These are phyloP conservation scores for Mortierella sp. DNA, from an alignment of 371 early-diverging fungal species.

Conservation along the genomic window DNA sequence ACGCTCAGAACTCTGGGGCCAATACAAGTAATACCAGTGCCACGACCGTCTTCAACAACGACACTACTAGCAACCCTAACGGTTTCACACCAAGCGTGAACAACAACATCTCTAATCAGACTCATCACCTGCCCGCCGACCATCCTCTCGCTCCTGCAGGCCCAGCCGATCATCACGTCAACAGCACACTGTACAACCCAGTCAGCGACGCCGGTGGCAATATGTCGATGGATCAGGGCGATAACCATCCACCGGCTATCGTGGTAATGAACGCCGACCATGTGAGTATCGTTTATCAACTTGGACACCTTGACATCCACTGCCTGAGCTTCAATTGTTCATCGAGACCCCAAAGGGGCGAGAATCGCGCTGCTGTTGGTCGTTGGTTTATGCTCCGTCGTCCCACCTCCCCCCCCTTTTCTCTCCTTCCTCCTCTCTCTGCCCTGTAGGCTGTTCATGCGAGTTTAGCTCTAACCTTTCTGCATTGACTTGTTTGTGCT, in stretches of 20 bases:
- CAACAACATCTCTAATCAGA: conserved; percentile 1
- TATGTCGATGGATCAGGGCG: conserved; percentile 42
- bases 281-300: conserved; percentile 42
- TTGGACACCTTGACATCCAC: not conserved
- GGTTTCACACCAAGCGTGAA: not conserved
- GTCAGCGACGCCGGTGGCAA: conserved; percentile 7
- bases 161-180: conserved; percentile 3
- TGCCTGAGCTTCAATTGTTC: conserved; percentile 1
- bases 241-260: conserved; percentile 45
- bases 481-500: not conserved
- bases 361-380: conserved; percentile 3
- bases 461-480: conserved; percentile 5
- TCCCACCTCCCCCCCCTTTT: not conserved
- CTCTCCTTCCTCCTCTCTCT: conserved; percentile 5
- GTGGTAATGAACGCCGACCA: conserved; percentile 65
- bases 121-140: conserved; percentile 6
- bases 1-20: conserved; percentile 8
- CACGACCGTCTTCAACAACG: conserved; percentile 8
- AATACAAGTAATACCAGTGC: conserved; percentile 6
- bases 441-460: conserved; percentile 21
- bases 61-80: not conserved
- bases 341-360: conserved; percentile 4
- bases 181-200: conserved; percentile 13
- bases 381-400: not conserved
- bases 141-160: conserved; percentile 19